These are phyloP conservation scores for Chaetomium strumarium DNA, from an alignment of 2,329 filamentous ascomycete species.

Conservation along the genomic window DNA sequence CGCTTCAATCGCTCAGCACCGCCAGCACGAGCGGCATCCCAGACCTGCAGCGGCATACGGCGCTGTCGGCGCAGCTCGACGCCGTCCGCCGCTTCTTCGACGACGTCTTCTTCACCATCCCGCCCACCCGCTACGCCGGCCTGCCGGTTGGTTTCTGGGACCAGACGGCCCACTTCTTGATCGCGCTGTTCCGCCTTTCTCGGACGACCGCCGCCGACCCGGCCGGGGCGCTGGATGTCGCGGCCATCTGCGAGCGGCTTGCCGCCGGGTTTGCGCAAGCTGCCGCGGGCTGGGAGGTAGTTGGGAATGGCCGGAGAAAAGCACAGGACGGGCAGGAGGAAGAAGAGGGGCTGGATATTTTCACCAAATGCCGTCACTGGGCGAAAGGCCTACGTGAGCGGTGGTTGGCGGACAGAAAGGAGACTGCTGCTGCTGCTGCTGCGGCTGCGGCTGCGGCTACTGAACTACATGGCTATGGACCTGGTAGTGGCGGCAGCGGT, in stretches of 20 bases:
- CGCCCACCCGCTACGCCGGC: background rate
- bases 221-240: no score
- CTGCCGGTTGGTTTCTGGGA: background rate
- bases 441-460: no score
- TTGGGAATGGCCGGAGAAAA: no score
- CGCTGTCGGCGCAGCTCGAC: background rate
- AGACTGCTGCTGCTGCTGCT: no score
- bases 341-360: no score
- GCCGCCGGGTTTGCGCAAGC: background rate
- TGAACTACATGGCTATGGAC: no score
- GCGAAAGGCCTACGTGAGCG: no score
- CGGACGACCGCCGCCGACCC: background rate
- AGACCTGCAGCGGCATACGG: background rate
- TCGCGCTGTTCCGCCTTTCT: background rate
- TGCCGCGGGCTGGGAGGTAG: background rate
- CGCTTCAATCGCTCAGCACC: background rate
- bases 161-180: background rate
- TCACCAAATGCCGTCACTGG: no score
- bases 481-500: no score
- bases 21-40: no score
- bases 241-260: background rate
- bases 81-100: background rate
- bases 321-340: no score
- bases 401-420: no score
- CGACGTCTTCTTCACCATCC: background rate